phyloP scores from a whole-genome alignment of 192 early-diverging fungal genomes.

The Tieghemiomyces parasiticus region DNA sequence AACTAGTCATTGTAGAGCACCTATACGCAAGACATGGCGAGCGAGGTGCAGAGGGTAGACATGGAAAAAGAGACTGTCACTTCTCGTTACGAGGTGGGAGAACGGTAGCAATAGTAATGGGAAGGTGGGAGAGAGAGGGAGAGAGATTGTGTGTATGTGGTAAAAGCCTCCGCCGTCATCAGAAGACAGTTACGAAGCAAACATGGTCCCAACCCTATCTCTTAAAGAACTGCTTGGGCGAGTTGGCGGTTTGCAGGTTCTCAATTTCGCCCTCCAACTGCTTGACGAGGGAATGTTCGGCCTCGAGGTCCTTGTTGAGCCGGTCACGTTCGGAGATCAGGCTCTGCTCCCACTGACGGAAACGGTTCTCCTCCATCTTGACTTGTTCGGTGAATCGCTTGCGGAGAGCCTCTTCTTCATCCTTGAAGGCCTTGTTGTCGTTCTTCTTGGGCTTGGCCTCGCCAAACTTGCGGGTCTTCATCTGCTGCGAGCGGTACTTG shows the following conservation, averaged over 20 bases:
- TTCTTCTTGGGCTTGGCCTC: conserved; percentile 65
- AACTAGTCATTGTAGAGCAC: too few relatives aligned
- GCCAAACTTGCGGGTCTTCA: conserved; percentile 81
- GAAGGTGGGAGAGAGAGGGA: too few relatives aligned
- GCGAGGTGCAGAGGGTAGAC: too few relatives aligned
- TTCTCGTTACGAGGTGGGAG: too few relatives aligned
- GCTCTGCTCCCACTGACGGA: conserved; percentile 96
- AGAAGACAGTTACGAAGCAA: too few relatives aligned
- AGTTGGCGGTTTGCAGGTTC: conserved; percentile 21
- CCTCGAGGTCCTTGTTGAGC: conserved; percentile 95
- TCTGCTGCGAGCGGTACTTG: conserved; percentile 70
- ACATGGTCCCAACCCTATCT: too few relatives aligned
- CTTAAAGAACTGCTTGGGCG: conserved; percentile 17
- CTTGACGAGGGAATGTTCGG: conserved; percentile 89
- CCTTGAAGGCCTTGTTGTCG: conserved; percentile 91
- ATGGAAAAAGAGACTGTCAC: too few relatives aligned
- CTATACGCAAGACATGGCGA: too few relatives aligned
- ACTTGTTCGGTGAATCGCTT: conserved; percentile 98
- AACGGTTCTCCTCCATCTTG: conserved; percentile 89
- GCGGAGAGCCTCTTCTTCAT: conserved; percentile 91
- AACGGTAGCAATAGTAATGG: too few relatives aligned
- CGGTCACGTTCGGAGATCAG: conserved; percentile 93
- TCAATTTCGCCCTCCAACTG: conserved; percentile 75
- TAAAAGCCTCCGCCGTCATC: too few relatives aligned
- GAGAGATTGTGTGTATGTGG: too few relatives aligned